These are phyloP conservation scores for Lentinula boryana DNA, from an alignment of 768 basidiomycete genomes.

Conservation along the genomic window DNA sequence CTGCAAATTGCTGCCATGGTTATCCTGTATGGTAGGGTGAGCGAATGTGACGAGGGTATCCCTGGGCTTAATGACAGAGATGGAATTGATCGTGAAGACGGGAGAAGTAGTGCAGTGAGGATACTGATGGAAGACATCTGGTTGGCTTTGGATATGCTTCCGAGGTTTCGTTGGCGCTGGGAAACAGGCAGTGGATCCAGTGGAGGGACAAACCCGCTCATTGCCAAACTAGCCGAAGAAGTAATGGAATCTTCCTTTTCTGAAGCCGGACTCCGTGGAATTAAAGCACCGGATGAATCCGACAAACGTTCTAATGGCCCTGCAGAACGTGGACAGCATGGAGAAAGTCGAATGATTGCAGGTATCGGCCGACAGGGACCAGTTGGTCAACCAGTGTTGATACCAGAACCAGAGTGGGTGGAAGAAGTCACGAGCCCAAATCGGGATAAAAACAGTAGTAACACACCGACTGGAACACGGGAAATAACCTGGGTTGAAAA, in stretches of 20 bases:
- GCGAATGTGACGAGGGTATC: slow-evolving; percentile 49
- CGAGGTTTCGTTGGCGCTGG: slow-evolving; percentile 90
- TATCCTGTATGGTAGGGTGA: slow-evolving; percentile 84
- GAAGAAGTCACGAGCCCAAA: slow-evolving; percentile 21
- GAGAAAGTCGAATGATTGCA: neutral
- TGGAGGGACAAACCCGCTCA: slow-evolving; percentile 71
- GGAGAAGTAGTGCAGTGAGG: slow-evolving; percentile 26
- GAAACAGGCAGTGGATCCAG: slow-evolving; percentile 39
- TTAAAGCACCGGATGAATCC: slow-evolving; percentile 18
- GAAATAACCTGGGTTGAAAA: slow-evolving; percentile 10
- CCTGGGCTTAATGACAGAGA: slow-evolving; percentile 44
- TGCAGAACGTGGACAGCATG: neutral
- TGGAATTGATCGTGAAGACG: slow-evolving; percentile 32
- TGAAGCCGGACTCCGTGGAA: slow-evolving; percentile 31
- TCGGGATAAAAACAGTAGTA: slow-evolving; percentile 9
- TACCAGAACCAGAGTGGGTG: slow-evolving; percentile 51
- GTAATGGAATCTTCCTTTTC: slow-evolving; percentile 73
- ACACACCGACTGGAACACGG: neutral
- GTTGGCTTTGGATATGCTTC: slow-evolving; percentile 84
- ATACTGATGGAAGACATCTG: slow-evolving; percentile 64
- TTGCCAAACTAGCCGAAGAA: slow-evolving; percentile 74
- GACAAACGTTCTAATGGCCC: neutral
- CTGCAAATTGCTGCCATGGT: slow-evolving; percentile 90
- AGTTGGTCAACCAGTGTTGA: slow-evolving; percentile 34
- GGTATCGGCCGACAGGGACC: slow-evolving; percentile 17